phyloP scores from a whole-genome alignment of 768 basidiomycete genomes.

The Lactarius quietus region DNA sequence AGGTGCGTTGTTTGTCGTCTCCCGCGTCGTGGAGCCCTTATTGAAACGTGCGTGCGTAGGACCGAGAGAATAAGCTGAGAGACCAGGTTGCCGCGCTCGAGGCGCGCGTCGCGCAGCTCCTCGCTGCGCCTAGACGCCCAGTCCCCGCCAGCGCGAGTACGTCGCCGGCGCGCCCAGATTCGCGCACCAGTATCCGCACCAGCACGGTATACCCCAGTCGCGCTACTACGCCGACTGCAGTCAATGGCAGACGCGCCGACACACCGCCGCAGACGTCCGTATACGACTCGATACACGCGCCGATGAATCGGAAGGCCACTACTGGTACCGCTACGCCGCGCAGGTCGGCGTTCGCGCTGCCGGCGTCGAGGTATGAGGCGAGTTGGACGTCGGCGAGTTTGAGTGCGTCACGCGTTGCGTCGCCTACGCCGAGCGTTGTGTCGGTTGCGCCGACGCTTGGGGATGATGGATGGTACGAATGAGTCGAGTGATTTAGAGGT shows the following conservation, averaged over 20 bases:
- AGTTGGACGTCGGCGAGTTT: conserved; percentile 28
- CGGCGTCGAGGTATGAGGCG: conserved; percentile 31
- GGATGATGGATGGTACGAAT: conserved; percentile 72
- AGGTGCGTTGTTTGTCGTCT: conserved; percentile 49
- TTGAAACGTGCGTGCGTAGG: conserved; percentile 43
- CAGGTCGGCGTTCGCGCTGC: too few relatives aligned
- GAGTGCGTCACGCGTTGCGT: conserved; percentile 41
- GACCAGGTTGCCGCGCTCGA: conserved; percentile 66
- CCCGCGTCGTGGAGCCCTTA: neutral
- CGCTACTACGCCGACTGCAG: conserved; percentile 48
- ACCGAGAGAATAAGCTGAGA: conserved; percentile 63
- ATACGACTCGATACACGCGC: conserved; percentile 70
- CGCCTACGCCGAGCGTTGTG: conserved; percentile 75
- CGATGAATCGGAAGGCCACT: conserved; percentile 2
- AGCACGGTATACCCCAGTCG: conserved; percentile 59
- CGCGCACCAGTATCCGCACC: conserved; percentile 47
- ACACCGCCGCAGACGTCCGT: conserved; percentile 57
- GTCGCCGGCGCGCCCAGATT: conserved; percentile 63
- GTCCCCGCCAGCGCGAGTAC: conserved; percentile 16
- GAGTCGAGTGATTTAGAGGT: too few relatives aligned
- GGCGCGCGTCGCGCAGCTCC: conserved; percentile 44
- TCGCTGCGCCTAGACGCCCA: neutral
- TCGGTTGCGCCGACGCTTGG: conserved; percentile 67
- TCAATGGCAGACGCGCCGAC: conserved; percentile 39
- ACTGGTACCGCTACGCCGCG: too few relatives aligned